Conservation (phyloP, 2,329 filamentous ascomycete genomes). For the Cladophialophora immunda region DNA sequence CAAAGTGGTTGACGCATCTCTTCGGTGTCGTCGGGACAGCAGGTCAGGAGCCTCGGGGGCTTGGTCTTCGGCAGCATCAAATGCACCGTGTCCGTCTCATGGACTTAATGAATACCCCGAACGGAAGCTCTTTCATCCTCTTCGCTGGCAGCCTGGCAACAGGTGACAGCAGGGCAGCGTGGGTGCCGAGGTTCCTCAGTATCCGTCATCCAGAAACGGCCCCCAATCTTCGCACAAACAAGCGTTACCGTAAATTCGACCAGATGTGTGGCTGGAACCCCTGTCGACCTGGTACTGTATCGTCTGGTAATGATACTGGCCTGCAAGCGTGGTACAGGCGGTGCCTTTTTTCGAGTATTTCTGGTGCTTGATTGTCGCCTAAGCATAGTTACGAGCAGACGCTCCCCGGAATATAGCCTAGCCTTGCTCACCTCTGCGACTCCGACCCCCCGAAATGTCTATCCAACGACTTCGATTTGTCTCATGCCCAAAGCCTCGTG, state of each 20-base stretch:
- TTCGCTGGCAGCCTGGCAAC: neutral
- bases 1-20: neutral
- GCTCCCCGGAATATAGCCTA: conserved; percentile 8
- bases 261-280: neutral
- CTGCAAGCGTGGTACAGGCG: no score
- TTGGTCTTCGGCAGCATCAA: neutral
- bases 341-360: neutral
- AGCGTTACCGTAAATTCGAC: neutral
- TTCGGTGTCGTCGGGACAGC: neutral
- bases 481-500: neutral
- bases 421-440: conserved; percentile 3
- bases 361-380: neutral
- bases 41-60: neutral
- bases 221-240: neutral
- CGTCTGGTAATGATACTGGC: conserved; percentile 6
- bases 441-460: no score
- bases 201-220: conserved; percentile 2
- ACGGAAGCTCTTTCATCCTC: no score
- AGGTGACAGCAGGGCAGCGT: neutral
- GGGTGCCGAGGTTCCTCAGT: neutral
- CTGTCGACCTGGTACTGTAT: conserved; percentile 1
- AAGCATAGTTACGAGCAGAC: neutral
- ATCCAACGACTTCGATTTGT: neutral
- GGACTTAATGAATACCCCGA: neutral
- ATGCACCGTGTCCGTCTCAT: neutral